Percentiles rank a stretch among this genome's conserved stretches.
phyloP scores from a whole-genome alignment of 202 grass and related monocot species.

The Panicum virgatum region DNA sequence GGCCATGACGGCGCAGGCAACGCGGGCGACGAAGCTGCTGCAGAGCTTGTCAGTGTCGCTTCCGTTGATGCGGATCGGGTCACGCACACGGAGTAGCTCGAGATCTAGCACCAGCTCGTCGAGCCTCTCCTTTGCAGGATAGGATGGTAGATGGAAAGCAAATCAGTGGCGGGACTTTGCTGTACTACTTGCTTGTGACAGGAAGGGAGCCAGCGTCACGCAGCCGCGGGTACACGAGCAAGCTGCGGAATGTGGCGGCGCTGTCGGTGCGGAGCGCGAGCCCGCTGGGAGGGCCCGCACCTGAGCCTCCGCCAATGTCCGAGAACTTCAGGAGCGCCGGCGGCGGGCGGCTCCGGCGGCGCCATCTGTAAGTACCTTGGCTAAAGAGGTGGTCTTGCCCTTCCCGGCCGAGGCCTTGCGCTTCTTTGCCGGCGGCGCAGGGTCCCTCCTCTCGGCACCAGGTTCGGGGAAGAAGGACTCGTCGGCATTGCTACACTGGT shows the following conservation, averaged over 20 bases:
- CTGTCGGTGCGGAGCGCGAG: slow-evolving; percentile 48
- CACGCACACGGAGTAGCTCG: slow-evolving; percentile 39
- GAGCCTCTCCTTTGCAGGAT: slow-evolving; percentile 24
- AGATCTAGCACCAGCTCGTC: slow-evolving; percentile 26
- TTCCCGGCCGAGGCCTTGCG: no score
- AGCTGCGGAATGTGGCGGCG: slow-evolving; percentile 33
- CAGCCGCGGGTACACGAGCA: slow-evolving; percentile 34
- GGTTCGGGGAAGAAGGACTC: no score
- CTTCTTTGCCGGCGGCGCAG: no score
- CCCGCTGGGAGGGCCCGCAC: no score
- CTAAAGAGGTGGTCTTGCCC: no score
- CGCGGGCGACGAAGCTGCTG: not conserved
- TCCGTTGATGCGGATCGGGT: slow-evolving; percentile 36
- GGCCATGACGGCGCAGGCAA: not conserved
- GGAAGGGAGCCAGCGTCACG: slow-evolving; percentile 34
- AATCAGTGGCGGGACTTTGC: not conserved
- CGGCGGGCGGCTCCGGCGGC: no score
- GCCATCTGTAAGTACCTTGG: no score
- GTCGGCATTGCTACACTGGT: no score
- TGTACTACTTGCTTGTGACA: slow-evolving; percentile 38
- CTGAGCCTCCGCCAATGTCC: no score
- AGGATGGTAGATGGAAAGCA: not conserved
- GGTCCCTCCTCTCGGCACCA: no score
- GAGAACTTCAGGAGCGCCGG: no score
- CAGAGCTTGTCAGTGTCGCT: not conserved